Base-by-base conservation (phyloP, 345 rosid species). In the Lepidium africanum region DNA sequence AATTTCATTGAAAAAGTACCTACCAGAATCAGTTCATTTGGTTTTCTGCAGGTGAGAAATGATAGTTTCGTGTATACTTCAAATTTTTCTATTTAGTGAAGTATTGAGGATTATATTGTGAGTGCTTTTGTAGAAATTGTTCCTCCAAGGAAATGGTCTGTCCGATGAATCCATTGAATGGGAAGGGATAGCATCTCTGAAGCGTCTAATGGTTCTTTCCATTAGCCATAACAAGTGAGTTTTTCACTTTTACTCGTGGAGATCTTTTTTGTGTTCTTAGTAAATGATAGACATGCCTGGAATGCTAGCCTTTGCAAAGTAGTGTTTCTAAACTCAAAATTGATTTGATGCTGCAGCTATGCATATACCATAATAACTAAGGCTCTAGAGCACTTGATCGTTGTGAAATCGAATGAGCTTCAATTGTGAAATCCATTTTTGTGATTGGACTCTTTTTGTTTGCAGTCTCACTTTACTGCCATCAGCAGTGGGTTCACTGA, bases 381-480 rank as follows among this genome's bases (percentile, higher is more conserved):
- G 47, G 27, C 10, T 43, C 27, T 43, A 30, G 14, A 60, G 15
- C 36, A 47, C 32, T 8, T 33, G 17, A 35, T 17, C 12, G 9
- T 39, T 49, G 16, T 51, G 49, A 50, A 25, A 2, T 15, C 2
- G 12, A 51, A 25, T 48, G 43, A 12, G 7, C 33, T 46, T 19
- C 32, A 15, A 3, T 15, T 1, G 2, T 7, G 13, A 65, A 14
- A 42, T 16, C 3, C 3, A n/a, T 33, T 67, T 43, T 59, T 63
- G 36, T 37, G 21, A 50, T 69, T 36, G 19, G 15, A 53, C 0
- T 33, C n/a, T 52, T 42, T 27, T 56, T 63, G 54, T 9, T 66
- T 50, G 91, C 94, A 93, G 98, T 33, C 80, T 93, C 73, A 84
- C 79, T 12, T 45, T 63, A 14, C 71, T 93, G 70, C 96, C 98